Evolutionary conservation across 2,329 filamentous ascomycete genomes (phyloP), one percentile per base, ranked within the genome.

Genomic region (Alternaria viburni): DNA sequence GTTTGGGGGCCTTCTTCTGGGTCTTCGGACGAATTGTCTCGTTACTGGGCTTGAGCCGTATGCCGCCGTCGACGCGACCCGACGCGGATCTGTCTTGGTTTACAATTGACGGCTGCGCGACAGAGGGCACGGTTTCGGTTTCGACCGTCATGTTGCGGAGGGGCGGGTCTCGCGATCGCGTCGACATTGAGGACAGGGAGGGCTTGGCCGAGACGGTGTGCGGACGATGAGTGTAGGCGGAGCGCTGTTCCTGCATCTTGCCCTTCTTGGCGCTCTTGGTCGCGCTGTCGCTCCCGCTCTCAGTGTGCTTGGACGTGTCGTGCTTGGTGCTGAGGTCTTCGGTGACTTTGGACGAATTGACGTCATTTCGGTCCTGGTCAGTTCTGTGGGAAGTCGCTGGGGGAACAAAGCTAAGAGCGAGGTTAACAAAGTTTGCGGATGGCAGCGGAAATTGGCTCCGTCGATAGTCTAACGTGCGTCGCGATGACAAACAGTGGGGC

Each of bases 1-100:
- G 90, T 51, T 86, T 82, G 36, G 86, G 82, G 80, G 90, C 93
- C 83, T 92, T 97, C 83, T 95, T 95, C 57, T 97, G 93, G 83
- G 96, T 97, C 83, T 90, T 96, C 3, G 96, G 94, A 49, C 93
- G 89, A 71, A 99, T 97, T 0, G 96, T 99, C 79, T 99, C 96
- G n/a, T 90, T 92, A 80, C 95, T 98, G 8, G 91, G 90, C 79
- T 97, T 97, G 61, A 93, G 87, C 71, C 93, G 90, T 47, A 99
- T 83, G 68, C 91, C 96, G 46, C 91, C 90, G 46, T 91, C 90
- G 61, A 88, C 88, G 17, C 87, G 85, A 19, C 89, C 89, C n/a
- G 86, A 80, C 15, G 74, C 81, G 21, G 83, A 82, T 64, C 88
- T 83, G 64, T 90, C 88, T 47, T 84, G 83, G 36, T 83, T 80